A percentile compares a stretch with the other conserved stretches of the same genome.
These are phyloP conservation scores for Lodderomyces jiufengensis DNA, from an alignment of 1,139 yeast species.

Conservation along the genomic window DNA sequence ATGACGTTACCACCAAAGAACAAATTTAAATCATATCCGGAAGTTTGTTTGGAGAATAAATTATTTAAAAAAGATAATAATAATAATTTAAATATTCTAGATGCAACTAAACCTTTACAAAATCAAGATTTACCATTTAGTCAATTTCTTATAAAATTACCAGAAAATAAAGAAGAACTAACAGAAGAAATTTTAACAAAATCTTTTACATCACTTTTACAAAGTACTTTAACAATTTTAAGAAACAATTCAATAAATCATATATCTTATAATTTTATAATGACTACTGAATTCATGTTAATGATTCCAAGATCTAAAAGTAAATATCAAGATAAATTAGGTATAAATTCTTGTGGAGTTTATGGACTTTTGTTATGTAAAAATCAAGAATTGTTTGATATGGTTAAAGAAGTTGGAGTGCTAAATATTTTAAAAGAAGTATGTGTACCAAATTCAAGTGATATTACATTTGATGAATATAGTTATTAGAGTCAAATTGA, in stretches of 20 bases:
- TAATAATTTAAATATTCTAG: constrained; percentile 48
- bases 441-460: constrained; percentile 61
- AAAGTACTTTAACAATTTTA: constrained; percentile 63
- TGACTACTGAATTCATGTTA: constrained; percentile 82
- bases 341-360: constrained; percentile 77
- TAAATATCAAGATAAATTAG: constrained; percentile 40
- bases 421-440: constrained; percentile 50
- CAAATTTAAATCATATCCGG: constrained; percentile 57
- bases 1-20: constrained; percentile 58
- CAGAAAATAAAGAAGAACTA: constrained; percentile 36
- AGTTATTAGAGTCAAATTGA: constrained; percentile 26
- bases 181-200: constrained; percentile 55
- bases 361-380: constrained; percentile 79
- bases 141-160: constrained; percentile 72
- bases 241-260: constrained; percentile 46
- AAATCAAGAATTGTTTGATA: constrained; percentile 46
- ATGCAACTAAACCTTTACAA: constrained; percentile 59
- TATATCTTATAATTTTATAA: constrained; percentile 72
- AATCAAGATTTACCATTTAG: constrained; percentile 69
- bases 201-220: constrained; percentile 66
- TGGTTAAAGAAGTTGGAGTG: constrained; percentile 43
- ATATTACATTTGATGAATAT: constrained; percentile 31
- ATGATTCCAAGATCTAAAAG: constrained; percentile 70
- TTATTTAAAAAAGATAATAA: constrained; percentile 33
- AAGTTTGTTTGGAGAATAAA: constrained; percentile 32